A percentile compares a stretch with the other conserved stretches of the same genome.
These are phyloP conservation scores for Potentilla sterilis DNA, from an alignment of 306 rosid genomes.

Conservation along the genomic window DNA sequence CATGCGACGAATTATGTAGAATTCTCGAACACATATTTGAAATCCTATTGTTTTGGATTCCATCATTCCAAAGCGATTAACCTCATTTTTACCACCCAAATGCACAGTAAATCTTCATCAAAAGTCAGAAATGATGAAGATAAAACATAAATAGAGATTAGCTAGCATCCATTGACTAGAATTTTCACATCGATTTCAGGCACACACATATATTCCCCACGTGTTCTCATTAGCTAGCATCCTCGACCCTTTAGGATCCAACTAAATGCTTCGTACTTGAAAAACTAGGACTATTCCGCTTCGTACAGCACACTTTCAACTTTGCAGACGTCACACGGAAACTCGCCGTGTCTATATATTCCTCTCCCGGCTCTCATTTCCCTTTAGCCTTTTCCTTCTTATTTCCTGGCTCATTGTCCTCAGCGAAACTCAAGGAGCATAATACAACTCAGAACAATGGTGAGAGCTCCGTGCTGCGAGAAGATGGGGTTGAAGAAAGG, in stretches of 20 bases:
- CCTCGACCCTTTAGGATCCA: too few relatives aligned
- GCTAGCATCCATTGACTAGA: too few relatives aligned
- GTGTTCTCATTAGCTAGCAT: neutral
- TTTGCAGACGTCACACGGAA: neutral
- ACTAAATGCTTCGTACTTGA: neutral
- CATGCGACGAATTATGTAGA: too few relatives aligned
- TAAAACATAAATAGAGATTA: too few relatives aligned
- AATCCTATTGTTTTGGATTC: too few relatives aligned
- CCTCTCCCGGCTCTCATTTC: neutral
- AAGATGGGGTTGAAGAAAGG: constrained; percentile 96
- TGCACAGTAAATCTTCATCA: too few relatives aligned
- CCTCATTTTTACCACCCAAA: too few relatives aligned
- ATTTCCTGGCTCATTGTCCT: neutral
- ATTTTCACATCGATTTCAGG: too few relatives aligned
- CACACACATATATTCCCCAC: neutral
- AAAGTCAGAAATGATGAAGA: too few relatives aligned
- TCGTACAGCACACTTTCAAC: neutral
- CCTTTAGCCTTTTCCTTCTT: neutral
- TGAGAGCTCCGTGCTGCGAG: constrained; percentile 88
- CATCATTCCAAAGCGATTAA: too few relatives aligned
- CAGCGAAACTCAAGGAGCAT: neutral
- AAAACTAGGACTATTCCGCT: neutral
- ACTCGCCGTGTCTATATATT: neutral
- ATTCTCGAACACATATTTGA: too few relatives aligned
- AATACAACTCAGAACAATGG: constrained; percentile 40